Conservation (phyloP, 1,284 basidiomycete genomes). For the Papiliotrema terrestris region DNA sequence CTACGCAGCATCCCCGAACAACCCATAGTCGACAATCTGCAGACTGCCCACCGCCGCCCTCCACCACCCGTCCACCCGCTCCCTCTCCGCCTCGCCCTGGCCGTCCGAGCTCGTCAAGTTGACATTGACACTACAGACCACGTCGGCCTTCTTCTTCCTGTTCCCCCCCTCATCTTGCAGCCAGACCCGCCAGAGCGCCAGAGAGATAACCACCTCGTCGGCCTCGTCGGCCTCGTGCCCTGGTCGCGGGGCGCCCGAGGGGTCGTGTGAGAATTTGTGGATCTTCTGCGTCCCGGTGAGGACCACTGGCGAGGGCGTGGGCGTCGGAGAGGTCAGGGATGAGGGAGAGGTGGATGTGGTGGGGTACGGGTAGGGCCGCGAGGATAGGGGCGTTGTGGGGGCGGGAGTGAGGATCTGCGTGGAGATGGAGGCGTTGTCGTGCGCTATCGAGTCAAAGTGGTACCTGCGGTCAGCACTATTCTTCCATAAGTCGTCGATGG, state of each 20-base stretch:
- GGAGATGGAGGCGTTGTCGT: conserved; percentile 77
- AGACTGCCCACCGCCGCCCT: conserved; percentile 59
- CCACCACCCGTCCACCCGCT: conserved; percentile 56
- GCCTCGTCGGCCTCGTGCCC: conserved; percentile 46
- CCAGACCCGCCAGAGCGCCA: conserved; percentile 68
- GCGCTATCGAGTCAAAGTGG: conserved; percentile 86
- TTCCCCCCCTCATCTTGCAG: conserved; percentile 4
- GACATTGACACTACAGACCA: conserved; percentile 77
- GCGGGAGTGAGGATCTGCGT: conserved; percentile 49
- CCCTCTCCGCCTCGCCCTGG: conserved; percentile 30
- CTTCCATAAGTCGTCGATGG: background rate
- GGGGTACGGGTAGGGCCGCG: conserved; percentile 4
- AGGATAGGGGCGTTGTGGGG: conserved; percentile 15
- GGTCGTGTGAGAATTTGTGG: conserved; percentile 61
- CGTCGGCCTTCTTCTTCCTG: conserved; percentile 61
- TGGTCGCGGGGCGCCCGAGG: conserved; percentile 41
- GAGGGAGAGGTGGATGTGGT: conserved; percentile 22
- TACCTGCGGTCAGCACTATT: conserved; percentile 56
- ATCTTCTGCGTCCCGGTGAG: conserved; percentile 68
- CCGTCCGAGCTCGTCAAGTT: conserved; percentile 40
- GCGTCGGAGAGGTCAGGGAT: too few species aligned
- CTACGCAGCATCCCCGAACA: conserved; percentile 57
- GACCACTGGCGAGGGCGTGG: conserved; percentile 53
- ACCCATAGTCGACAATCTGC: conserved; percentile 63
- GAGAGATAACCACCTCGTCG: conserved; percentile 69